phyloP scores from a whole-genome alignment of 2,329 filamentous ascomycete genomes.

The Atkinsonella texensis region DNA sequence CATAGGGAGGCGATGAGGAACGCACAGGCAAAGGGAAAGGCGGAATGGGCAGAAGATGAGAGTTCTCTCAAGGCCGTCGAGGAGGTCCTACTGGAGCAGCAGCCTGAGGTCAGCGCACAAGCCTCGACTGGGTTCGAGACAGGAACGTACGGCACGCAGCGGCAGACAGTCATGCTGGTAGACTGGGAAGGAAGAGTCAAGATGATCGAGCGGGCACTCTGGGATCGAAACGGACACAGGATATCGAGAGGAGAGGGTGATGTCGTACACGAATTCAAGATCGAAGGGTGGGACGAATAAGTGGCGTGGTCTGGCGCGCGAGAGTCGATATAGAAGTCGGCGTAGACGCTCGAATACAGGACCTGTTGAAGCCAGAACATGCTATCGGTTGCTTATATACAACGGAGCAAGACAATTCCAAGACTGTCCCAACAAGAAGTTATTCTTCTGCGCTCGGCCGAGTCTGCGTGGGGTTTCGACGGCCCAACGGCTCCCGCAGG shows the following conservation, averaged over 20 bases:
- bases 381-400: too few relatives aligned
- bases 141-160: slow-evolving; percentile 52
- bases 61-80: slow-evolving; percentile 26
- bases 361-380: background rate
- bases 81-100: slow-evolving; percentile 22
- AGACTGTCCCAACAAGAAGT: too few relatives aligned
- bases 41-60: slow-evolving; percentile 21
- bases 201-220: slow-evolving; percentile 47
- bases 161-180: slow-evolving; percentile 50
- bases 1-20: slow-evolving; percentile 33
- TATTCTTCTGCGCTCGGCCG: too few relatives aligned
- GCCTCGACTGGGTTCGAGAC: slow-evolving; percentile 34
- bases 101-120: slow-evolving; percentile 23
- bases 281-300: slow-evolving; percentile 38
- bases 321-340: background rate
- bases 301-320: background rate
- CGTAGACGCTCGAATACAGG: background rate
- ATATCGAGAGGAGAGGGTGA: slow-evolving; percentile 44
- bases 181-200: slow-evolving; percentile 51
- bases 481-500: background rate
- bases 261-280: slow-evolving; percentile 40
- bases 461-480: background rate
- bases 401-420: too few relatives aligned
- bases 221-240: slow-evolving; percentile 43
- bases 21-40: slow-evolving; percentile 25